A percentile compares a stretch with the other conserved stretches of the same genome.
These are phyloP conservation scores for Phytophthora pinifolia DNA, from an alignment of 352 stramenopile genomes.

Conservation along the genomic window DNA sequence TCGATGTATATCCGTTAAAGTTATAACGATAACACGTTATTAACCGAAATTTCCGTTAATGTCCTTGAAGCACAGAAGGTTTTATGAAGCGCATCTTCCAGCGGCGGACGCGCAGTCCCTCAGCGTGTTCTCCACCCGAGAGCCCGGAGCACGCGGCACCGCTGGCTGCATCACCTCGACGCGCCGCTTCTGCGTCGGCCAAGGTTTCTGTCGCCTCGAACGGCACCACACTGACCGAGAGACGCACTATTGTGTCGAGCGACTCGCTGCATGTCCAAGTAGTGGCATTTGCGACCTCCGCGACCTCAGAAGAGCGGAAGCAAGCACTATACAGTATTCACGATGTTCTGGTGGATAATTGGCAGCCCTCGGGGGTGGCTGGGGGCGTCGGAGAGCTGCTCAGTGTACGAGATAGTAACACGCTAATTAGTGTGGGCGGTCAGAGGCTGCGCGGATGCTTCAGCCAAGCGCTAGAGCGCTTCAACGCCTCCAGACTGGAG, in stretches of 20 bases:
- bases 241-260: background rate
- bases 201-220: constrained; percentile 8
- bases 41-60: too few species aligned
- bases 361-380: background rate
- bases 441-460: constrained; percentile 38
- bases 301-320: background rate
- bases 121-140: constrained; percentile 14
- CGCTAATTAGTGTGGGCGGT: constrained; percentile 31
- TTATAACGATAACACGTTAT: too few species aligned
- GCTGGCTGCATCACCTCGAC: constrained; percentile 1
- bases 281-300: constrained; percentile 18
- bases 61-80: too few species aligned
- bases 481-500: constrained; percentile 34
- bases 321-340: constrained; percentile 10
- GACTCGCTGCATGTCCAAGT: constrained; percentile 16
- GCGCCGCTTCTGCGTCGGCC: constrained; percentile 16
- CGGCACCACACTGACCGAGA: constrained; percentile 6
- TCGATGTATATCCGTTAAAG: too few species aligned
- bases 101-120: constrained; percentile 16
- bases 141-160: background rate
- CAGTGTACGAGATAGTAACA: constrained; percentile 14
- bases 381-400: constrained; percentile 4
- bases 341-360: background rate
- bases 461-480: constrained; percentile 36
- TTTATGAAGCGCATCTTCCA: constrained; percentile 76